Evolutionary conservation across 1,284 basidiomycete species (phyloP).

Genomic region (Schizopora paradoxa): DNA sequence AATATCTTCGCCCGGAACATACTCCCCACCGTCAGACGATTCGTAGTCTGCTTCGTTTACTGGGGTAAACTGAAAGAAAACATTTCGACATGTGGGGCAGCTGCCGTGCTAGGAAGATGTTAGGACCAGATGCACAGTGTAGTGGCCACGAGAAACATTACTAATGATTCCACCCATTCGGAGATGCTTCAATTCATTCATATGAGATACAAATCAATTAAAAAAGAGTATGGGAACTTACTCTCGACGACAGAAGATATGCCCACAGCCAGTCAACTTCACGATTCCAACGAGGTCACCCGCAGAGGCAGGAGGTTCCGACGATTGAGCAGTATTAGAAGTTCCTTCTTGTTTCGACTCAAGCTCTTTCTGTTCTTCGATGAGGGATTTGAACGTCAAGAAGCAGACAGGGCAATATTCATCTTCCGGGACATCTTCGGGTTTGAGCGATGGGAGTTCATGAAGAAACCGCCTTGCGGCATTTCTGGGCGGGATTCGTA

Average conservation of each 20-base stretch:
- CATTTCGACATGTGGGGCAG: conserved; percentile 59
- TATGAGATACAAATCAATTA: conserved; percentile 1
- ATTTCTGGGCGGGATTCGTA: too few species aligned
- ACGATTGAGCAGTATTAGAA: conserved; percentile 16
- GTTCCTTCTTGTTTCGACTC: conserved; percentile 19
- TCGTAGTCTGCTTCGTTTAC: conserved; percentile 53
- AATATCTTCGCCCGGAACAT: conserved; percentile 51
- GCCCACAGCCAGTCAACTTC: conserved; percentile 52
- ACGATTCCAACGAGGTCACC: conserved; percentile 40
- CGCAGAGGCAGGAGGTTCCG: not conserved
- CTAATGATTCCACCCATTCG: conserved; percentile 58
- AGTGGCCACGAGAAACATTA: conserved; percentile 26
- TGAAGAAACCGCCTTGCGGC: conserved; percentile 6
- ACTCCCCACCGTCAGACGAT: conserved; percentile 61
- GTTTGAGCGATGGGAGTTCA: conserved; percentile 7
- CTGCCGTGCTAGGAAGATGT: conserved; percentile 49
- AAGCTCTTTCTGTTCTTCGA: conserved; percentile 28
- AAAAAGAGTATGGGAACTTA: conserved; percentile 31
- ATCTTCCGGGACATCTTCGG: conserved; percentile 24
- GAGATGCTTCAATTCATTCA: conserved; percentile 37
- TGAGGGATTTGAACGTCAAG: conserved; percentile 40
- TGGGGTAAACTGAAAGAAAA: conserved; percentile 49
- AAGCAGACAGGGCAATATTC: conserved; percentile 64
- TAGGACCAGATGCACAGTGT: conserved; percentile 8
- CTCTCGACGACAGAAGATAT: conserved; percentile 65